Evolutionary conservation across 2,329 filamentous ascomycete species (phyloP), one percentile per base, ranked within the genome.

Genomic region (Venturia effusa): DNA sequence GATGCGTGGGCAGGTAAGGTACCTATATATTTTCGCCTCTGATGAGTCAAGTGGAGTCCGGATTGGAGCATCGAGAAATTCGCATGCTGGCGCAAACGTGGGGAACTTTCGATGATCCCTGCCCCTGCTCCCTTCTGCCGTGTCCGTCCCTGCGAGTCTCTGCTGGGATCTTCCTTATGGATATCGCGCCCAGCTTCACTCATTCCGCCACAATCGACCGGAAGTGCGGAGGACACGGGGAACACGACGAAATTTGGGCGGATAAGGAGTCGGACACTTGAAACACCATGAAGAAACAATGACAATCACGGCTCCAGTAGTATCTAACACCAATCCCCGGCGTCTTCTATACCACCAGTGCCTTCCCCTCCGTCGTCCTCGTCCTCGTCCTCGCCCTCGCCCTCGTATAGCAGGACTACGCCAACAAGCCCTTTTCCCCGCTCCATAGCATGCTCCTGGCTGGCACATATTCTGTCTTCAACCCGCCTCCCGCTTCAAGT

Each of bases 221-320:
- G n/a, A n/a, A n/a, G n/a, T n/a, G n/a, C n/a, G n/a, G n/a, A n/a
- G n/a, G n/a, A n/a, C n/a, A n/a, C n/a, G n/a, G n/a, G n/a, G n/a
- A n/a, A n/a, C n/a, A n/a, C n/a, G n/a, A n/a, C n/a, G n/a, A n/a
- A n/a, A n/a, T n/a, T n/a, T n/a, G 37, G 37, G 15, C 37, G 37
- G 37, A 8, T 8, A 11, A 37, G 34, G 11, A 11, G 37, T 11
- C 37, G 37, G 37, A 15, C 8, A 39, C 8, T 5, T 57, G 51
- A 57, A 57, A 57, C 51, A 57, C 51, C 27, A 32, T 57, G 51
- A 34, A 34, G 51, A 57, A 57, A 34, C 27, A 57, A 57, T 34
- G 5, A 34, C 27, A 32, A 24, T 24, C n/a, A 48, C 7, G 24
- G n/a, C n/a, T 55, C 48, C 48, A 37, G 11, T 57, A 19, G n/a